These are phyloP conservation scores for Neopestalotiopsis clavispora DNA, from an alignment of 2,329 filamentous ascomycete genomes.

Conservation along the genomic window DNA sequence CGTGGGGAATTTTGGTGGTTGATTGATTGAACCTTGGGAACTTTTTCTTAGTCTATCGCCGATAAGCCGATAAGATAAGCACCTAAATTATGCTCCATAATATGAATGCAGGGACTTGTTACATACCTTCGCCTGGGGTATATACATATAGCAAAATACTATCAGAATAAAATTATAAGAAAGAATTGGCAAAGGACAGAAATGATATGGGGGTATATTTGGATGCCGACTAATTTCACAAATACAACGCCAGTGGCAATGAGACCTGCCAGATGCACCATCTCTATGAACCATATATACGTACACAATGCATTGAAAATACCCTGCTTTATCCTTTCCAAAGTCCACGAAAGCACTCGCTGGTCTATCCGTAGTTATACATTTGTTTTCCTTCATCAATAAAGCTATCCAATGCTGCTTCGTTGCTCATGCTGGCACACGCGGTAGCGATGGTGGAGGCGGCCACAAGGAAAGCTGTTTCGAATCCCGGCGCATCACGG, in stretches of 20 bases:
- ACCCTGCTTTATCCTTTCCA: neutral
- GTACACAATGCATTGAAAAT: neutral
- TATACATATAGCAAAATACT: too few relatives aligned
- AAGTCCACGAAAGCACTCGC: neutral
- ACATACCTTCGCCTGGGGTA: neutral
- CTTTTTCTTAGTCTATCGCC: constrained; percentile 2
- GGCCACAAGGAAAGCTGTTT: neutral
- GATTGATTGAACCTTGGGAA: neutral
- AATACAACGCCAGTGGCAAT: neutral
- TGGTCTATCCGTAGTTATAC: neutral
- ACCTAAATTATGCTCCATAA: neutral
- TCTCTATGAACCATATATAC: neutral
- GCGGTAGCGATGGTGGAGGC: neutral
- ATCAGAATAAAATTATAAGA: too few relatives aligned
- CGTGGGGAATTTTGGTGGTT: constrained; percentile 2
- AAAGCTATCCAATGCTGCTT: neutral
- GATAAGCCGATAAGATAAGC: constrained; percentile 1
- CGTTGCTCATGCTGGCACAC: neutral
- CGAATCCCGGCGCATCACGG: constrained; percentile 18
- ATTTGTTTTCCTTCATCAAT: neutral
- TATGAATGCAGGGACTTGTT: neutral
- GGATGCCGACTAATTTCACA: neutral
- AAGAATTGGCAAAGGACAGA: neutral
- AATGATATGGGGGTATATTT: constrained; percentile 1
- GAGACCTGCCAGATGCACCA: neutral